These are phyloP conservation scores for Pseudovirgaria hyperparasitica DNA, from an alignment of 2,329 filamentous ascomycete species.

Conservation along the genomic window DNA sequence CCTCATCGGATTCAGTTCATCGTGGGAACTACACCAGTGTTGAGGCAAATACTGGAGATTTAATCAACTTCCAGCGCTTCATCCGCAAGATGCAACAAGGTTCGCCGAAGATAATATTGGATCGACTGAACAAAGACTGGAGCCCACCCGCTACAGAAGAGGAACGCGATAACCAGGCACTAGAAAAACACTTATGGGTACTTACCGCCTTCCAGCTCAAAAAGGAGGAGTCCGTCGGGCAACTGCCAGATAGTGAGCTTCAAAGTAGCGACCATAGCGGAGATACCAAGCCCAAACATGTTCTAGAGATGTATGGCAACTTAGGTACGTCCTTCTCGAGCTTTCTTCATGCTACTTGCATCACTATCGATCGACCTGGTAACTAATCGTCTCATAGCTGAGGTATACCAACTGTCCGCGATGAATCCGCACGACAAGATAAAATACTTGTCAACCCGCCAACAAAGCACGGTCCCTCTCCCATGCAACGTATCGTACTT, in stretches of 20 bases:
- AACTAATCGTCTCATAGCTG: constrained; percentile 20
- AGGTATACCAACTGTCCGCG: constrained; percentile 33
- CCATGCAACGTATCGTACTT: constrained; percentile 17
- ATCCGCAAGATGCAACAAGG: constrained; percentile 44
- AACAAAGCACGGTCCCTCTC: constrained; percentile 19
- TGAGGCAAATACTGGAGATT: constrained; percentile 12
- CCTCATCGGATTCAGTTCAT: constrained; percentile 5
- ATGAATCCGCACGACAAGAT: constrained; percentile 25
- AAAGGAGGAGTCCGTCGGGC: constrained; percentile 13
- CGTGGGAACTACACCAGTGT: constrained; percentile 7
- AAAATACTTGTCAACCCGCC: constrained; percentile 22
- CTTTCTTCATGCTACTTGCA: constrained; percentile 6
- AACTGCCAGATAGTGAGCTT: too few relatives aligned
- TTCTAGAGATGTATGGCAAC: constrained; percentile 25
- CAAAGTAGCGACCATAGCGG: constrained; percentile 19
- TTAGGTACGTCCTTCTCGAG: constrained; percentile 18
- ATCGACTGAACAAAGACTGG: constrained; percentile 40
- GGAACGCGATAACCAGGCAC: constrained; percentile 35
- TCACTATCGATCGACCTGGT: constrained; percentile 18
- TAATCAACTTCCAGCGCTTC: constrained; percentile 37
- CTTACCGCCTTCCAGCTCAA: constrained; percentile 40
- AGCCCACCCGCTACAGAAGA: constrained; percentile 26
- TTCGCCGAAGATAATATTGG: constrained; percentile 38
- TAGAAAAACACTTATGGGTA: constrained; percentile 50
- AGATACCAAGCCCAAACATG: constrained; percentile 11